Evolutionary conservation across 805 yeast genomes (phyloP).

Genomic region (Wickerhamiella bombiphila): DNA sequence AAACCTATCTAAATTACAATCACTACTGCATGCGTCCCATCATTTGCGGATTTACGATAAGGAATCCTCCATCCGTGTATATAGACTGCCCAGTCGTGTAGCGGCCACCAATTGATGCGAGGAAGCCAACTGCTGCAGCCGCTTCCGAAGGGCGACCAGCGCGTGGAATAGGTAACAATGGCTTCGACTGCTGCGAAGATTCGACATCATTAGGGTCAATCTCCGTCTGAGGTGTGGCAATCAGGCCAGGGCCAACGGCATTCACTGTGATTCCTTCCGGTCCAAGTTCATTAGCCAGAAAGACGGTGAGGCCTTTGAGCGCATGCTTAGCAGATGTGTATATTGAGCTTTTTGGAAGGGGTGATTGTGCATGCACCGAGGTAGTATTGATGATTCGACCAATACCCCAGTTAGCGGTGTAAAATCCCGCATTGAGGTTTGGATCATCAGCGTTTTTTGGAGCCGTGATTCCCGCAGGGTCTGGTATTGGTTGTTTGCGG

Average conservation of each 20-base stretch:
- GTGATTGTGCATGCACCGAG: constrained; percentile 12
- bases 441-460: constrained; percentile 3
- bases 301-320: constrained; percentile 9
- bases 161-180: constrained; percentile 7
- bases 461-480: not conserved
- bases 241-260: constrained; percentile 12
- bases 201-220: constrained; percentile 12
- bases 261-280: constrained; percentile 13
- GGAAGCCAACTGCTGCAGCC: constrained; percentile 7
- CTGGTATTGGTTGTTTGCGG: constrained; percentile 10
- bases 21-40: constrained; percentile 4
- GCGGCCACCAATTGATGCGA: constrained; percentile 9
- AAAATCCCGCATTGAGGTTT: constrained; percentile 9
- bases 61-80: constrained; percentile 11
- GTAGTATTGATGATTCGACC: constrained; percentile 12
- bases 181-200: constrained; percentile 1
- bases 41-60: constrained; percentile 10
- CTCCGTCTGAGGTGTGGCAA: constrained; percentile 13
- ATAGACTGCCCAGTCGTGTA: constrained; percentile 12
- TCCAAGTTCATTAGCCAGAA: constrained; percentile 11
- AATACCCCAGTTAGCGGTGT: constrained; percentile 9
- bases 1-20: too few relatives aligned
- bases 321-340: constrained; percentile 13
- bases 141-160: constrained; percentile 13
- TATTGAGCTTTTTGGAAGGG: constrained; percentile 9